Evolutionary conservation across 2,329 filamentous ascomycete species (phyloP), one percentile per base, ranked within the genome.

Genomic region (Byssoonygena ceratinophila): DNA sequence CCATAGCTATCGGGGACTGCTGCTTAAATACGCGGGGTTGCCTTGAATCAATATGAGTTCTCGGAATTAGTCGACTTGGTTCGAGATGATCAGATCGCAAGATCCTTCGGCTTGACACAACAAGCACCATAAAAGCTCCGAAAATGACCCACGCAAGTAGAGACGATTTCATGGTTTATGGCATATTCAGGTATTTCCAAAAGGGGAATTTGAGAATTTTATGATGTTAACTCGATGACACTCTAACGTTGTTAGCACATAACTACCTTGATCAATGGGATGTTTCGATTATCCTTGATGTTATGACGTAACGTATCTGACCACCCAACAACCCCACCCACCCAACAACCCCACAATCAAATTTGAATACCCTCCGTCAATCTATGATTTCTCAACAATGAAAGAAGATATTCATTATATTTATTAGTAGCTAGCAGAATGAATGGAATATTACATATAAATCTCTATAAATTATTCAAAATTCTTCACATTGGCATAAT

Each of bases 81-180:
- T 49, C n/a, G 5, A 49, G 23, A 22, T 14, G 27, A 20, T 49
- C 37, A 22, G 36, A 41, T 22, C 36, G 34, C 8, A 49, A 22
- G 14, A 49, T 49, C n/a, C 46, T 22, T 25, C 37, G 34, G 22
- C 46, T 41, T 12, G 36, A 49, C 4, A 49, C 46, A n/a, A 36
- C 6, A 8, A 48, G 25, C 18, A 48, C 25, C n/a, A 49, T 12
- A 31, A 40, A 31, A n/a, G 16, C 14, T 41, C 23, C 23, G 9
- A 49, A 29, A 31, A 41, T 41, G n/a, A 40, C 31, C 23, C 14
- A 49, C 14, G 32, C 18, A 34, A 29, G 25, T 12, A 23, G 22
- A 40, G 32, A 2, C 7, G 43, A 22, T 16, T 43, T 50, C 39
- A 41, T 50, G 23, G n/a, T 25, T n/a, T 40, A 27, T 20, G 18